Percentiles rank a stretch among this genome's conserved stretches.
phyloP scores from a whole-genome alignment of 768 basidiomycete genomes.

The Lanmaoa rubissima region DNA sequence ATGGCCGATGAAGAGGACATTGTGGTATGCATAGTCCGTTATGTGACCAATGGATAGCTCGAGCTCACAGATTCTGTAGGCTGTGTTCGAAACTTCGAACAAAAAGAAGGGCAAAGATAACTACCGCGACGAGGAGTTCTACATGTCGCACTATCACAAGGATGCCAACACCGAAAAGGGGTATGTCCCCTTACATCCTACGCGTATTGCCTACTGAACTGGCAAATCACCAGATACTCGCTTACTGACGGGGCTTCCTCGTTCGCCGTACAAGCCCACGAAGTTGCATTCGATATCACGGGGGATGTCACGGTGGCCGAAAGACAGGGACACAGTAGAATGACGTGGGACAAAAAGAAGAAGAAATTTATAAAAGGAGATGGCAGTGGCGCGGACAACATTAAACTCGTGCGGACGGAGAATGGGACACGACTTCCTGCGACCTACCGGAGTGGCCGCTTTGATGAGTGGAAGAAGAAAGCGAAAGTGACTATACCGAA shows the following conservation, averaged over 20 bases:
- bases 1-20: conserved; percentile 83
- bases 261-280: conserved; percentile 80
- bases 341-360: conserved; percentile 95
- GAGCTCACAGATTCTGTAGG: conserved; percentile 38
- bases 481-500: conserved; percentile 69
- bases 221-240: conserved; percentile 63
- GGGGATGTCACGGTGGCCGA: conserved; percentile 64
- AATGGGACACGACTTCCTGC: conserved; percentile 89
- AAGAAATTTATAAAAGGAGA: conserved; percentile 90
- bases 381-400: conserved; percentile 84
- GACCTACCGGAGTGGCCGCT: conserved; percentile 88
- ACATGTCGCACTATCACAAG: conserved; percentile 90
- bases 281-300: conserved; percentile 77
- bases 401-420: conserved; percentile 92
- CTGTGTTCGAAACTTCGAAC: conserved; percentile 59
- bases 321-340: conserved; percentile 53
- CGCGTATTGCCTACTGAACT: not conserved
- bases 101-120: conserved; percentile 43
- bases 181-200: conserved; percentile 42
- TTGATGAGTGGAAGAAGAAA: conserved; percentile 92
- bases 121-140: conserved; percentile 82
- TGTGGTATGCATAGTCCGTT: conserved; percentile 43
- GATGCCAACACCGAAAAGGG: conserved; percentile 87
- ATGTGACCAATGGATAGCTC: not conserved
- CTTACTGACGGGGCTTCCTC: conserved; percentile 82